phyloP scores from a whole-genome alignment of 352 stramenopile genomes.

The Phytophthora brassicae region DNA sequence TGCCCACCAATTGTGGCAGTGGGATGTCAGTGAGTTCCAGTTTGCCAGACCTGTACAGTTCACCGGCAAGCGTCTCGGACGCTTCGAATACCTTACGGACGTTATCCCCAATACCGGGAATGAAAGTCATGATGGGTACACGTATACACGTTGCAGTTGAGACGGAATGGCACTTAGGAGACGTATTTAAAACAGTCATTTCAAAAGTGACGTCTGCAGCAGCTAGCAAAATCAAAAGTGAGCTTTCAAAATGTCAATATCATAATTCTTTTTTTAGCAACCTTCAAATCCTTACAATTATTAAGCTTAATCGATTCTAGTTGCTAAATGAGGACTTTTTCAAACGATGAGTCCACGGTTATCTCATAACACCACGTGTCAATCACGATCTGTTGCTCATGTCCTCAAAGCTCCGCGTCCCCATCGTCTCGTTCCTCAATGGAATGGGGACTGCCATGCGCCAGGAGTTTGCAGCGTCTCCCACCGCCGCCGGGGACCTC shows the following conservation, averaged over 20 bases:
- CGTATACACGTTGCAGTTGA: background rate
- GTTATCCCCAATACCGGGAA: constrained; percentile 28
- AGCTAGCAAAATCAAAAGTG: constrained; percentile 13
- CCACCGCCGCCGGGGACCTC: constrained; percentile 25
- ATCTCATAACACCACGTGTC: constrained; percentile 22
- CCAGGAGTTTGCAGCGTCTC: constrained; percentile 25
- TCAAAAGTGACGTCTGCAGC: background rate
- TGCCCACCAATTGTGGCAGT: constrained; percentile 31
- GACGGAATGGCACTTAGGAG: constrained; percentile 8
- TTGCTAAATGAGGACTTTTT: background rate
- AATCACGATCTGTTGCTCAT: background rate
- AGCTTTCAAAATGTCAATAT: background rate
- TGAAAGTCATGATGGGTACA: constrained; percentile 37
- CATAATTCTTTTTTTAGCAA: background rate
- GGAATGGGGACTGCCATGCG: constrained; percentile 36
- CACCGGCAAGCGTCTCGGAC: constrained; percentile 17
- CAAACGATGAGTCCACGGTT: constrained; percentile 12
- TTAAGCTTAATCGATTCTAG: constrained; percentile 4
- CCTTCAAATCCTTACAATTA: constrained; percentile 5
- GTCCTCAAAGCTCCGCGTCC: constrained; percentile 23
- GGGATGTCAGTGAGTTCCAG: constrained; percentile 36
- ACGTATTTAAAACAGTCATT: constrained; percentile 17
- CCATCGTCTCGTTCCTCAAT: constrained; percentile 38
- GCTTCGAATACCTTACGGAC: constrained; percentile 32
- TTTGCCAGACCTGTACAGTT: constrained; percentile 35